phyloP scores from a whole-genome alignment of 148 eudicot genomes.

The Limonium bicolor region DNA sequence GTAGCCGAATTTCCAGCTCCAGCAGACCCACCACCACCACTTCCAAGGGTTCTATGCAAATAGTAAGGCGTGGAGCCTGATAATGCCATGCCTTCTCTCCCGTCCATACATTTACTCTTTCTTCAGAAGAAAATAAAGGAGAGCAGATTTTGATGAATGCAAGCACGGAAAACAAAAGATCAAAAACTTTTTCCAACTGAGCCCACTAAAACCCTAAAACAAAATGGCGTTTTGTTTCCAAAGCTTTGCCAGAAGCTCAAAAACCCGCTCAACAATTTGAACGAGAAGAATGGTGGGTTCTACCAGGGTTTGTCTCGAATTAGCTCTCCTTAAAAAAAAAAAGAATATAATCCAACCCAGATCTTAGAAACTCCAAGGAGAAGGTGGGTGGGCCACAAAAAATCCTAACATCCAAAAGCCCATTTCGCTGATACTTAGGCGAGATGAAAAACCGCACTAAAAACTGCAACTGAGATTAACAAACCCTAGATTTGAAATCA shows the following conservation, averaged over 20 bases:
- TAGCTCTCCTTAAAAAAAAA: background rate
- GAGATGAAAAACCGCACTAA: too few relatives aligned
- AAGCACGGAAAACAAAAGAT: conserved; percentile 3
- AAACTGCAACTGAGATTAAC: too few relatives aligned
- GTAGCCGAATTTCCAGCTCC: conserved; percentile 9
- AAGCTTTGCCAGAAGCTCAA: conserved; percentile 15
- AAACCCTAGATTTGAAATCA: too few relatives aligned
- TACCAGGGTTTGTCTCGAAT: too few relatives aligned
- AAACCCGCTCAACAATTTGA: background rate
- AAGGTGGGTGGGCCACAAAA: conserved; percentile 8
- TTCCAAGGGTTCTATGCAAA: conserved; percentile 19
- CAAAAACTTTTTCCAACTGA: background rate
- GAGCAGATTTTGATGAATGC: conserved; percentile 3
- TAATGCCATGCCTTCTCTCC: conserved; percentile 41
- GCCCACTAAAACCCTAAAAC: background rate
- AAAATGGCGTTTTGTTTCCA: background rate
- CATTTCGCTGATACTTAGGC: too few relatives aligned
- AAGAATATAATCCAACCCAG: conserved; percentile 10
- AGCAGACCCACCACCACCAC: conserved; percentile 9
- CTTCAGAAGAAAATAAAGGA: background rate
- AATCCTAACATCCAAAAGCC: too few relatives aligned
- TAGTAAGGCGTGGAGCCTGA: conserved; percentile 30
- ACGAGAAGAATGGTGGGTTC: background rate
- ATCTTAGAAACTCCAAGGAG: conserved; percentile 14
- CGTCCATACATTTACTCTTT: conserved; percentile 31